Conservation (phyloP, 2,329 filamentous ascomycete genomes). For the Aotearoamyces nothofagi region DNA sequence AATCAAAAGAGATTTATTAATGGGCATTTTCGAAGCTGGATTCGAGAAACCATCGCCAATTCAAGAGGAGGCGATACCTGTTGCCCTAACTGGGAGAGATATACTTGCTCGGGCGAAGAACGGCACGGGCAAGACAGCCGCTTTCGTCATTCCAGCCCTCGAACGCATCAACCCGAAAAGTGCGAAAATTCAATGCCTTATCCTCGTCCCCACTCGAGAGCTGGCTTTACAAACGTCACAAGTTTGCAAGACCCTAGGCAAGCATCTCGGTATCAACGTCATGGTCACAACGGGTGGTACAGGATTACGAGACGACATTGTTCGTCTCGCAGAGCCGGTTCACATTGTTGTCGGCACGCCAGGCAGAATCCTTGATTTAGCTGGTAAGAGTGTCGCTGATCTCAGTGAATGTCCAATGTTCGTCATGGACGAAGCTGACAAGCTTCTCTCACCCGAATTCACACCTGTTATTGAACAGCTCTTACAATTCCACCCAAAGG, state of each 20-base stretch:
- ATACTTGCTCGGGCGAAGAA: constrained; percentile 96
- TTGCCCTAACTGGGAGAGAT: constrained; percentile 87
- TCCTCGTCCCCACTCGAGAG: constrained; percentile 92
- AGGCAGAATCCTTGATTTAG: constrained; percentile 87
- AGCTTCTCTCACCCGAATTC: constrained; percentile 91
- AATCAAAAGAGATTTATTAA: constrained; percentile 86
- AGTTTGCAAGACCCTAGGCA: constrained; percentile 96
- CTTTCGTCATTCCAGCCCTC: constrained; percentile 90
- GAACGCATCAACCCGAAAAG: constrained; percentile 95
- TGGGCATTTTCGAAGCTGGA: constrained; percentile 98
- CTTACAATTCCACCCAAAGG: constrained; percentile 87
- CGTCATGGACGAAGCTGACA: constrained; percentile 99
- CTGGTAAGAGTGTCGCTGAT: constrained; percentile 92
- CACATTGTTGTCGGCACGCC: constrained; percentile 97
- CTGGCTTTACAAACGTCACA: constrained; percentile 96
- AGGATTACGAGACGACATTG: constrained; percentile 87
- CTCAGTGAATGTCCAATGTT: constrained; percentile 94
- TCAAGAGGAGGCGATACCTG: constrained; percentile 97
- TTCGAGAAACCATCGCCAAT: constrained; percentile 98
- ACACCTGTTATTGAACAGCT: constrained; percentile 96
- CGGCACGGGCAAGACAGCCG: constrained; percentile 94
- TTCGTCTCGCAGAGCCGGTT: constrained; percentile 83
- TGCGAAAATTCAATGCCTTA: constrained; percentile 89
- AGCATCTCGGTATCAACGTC: constrained; percentile 92
- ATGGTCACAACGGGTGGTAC: constrained; percentile 99